Evolutionary conservation across 345 rosid genomes (phyloP).

Genomic region (Brassica rapa): DNA sequence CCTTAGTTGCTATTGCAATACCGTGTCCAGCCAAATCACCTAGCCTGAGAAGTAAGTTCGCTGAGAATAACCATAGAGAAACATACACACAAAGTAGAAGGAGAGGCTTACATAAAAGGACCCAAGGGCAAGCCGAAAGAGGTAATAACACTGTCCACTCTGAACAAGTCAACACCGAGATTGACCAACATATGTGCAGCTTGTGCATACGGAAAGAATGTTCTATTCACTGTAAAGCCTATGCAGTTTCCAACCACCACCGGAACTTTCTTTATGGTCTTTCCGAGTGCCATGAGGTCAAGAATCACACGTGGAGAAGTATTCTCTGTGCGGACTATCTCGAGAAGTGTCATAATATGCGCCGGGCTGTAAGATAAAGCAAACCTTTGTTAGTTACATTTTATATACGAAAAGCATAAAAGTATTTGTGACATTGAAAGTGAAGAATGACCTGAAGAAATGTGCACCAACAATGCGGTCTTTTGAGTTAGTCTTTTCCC

Average conservation of each 20-base stretch:
- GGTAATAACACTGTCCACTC: slow-evolving; percentile 74
- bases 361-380: slow-evolving; percentile 70
- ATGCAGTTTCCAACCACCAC: slow-evolving; percentile 95
- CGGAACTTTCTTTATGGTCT: slow-evolving; percentile 84
- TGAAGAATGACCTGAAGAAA: slow-evolving; percentile 76
- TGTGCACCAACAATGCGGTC: slow-evolving; percentile 93
- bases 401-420: background rate
- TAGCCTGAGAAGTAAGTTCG: slow-evolving; percentile 56
- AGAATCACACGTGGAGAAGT: slow-evolving; percentile 87
- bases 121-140: slow-evolving; percentile 91
- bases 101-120: slow-evolving; percentile 63
- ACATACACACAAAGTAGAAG: slow-evolving; percentile 8
- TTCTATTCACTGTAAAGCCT: slow-evolving; percentile 91
- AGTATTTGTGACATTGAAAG: background rate
- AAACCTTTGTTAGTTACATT: slow-evolving; percentile 14
- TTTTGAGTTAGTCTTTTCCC: slow-evolving; percentile 72
- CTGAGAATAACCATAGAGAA: slow-evolving; percentile 18
- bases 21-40: slow-evolving; percentile 91
- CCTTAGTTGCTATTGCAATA: slow-evolving; percentile 63
- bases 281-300: slow-evolving; percentile 92
- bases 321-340: slow-evolving; percentile 79
- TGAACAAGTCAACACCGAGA: slow-evolving; percentile 89
- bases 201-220: slow-evolving; percentile 88
- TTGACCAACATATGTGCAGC: slow-evolving; percentile 63
- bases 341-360: slow-evolving; percentile 93